Conservation (phyloP, 805 yeast species). For the Zygoascus bituminiphila region DNA sequence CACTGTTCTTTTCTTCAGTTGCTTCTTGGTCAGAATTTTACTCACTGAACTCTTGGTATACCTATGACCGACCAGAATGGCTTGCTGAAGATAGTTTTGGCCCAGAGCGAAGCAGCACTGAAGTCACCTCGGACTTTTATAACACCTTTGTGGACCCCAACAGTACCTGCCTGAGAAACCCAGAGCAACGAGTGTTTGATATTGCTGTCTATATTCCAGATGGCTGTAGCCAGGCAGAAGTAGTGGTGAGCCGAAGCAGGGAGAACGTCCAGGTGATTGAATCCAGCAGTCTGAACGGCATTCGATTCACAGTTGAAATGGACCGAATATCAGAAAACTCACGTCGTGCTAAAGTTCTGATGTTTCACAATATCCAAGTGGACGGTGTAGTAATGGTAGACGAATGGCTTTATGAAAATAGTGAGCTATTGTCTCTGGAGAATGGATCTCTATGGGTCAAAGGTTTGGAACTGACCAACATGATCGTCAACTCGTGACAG, state of each 20-base stretch:
- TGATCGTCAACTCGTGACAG: not conserved
- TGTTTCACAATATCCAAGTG: not conserved
- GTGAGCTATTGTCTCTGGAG: not conserved
- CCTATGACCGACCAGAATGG: slow-evolving; percentile 18
- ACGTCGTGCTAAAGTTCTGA: not conserved
- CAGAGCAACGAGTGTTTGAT: slow-evolving; percentile 1
- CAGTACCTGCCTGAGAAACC: not conserved
- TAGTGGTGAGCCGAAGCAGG: slow-evolving; percentile 1
- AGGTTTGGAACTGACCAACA: not conserved
- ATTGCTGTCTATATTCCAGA: slow-evolving; percentile 3
- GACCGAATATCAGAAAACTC: not conserved
- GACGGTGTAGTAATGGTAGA: not conserved
- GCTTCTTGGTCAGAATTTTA: slow-evolving; percentile 29
- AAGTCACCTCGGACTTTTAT: slow-evolving; percentile 6
- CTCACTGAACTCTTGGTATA: slow-evolving; percentile 18
- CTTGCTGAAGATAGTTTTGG: not conserved
- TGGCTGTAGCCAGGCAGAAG: not conserved
- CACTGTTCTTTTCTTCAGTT: slow-evolving; percentile 25
- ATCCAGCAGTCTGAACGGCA: slow-evolving; percentile 8
- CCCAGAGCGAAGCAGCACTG: not conserved
- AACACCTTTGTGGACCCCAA: slow-evolving; percentile 14
- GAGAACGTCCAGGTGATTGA: slow-evolving; percentile 4
- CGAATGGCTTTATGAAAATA: not conserved
- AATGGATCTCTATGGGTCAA: not conserved
- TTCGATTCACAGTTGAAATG: slow-evolving; percentile 4